Evolutionary conservation across 768 basidiomycete genomes (phyloP).

Genomic region (Russula sp.): DNA sequence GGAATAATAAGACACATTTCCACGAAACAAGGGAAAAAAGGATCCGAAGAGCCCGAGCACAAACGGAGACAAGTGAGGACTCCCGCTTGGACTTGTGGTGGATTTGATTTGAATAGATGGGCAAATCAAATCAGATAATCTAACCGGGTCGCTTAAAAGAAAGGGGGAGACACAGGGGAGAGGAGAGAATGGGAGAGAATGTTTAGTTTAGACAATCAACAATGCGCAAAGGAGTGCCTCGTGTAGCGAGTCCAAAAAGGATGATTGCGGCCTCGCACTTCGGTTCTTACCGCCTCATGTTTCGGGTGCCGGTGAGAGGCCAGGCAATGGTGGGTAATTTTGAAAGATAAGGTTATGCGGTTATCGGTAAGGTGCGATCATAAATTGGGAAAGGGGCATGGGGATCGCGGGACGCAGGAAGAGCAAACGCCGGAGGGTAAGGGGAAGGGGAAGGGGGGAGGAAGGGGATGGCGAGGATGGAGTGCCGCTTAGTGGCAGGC

Average conservation of each 20-base stretch:
- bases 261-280: constrained; percentile 17
- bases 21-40: background rate
- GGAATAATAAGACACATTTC: constrained; percentile 12
- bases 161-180: constrained; percentile 1
- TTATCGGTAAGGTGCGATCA: constrained; percentile 11
- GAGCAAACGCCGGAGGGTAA: background rate
- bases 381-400: constrained; percentile 15
- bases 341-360: constrained; percentile 4
- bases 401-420: background rate
- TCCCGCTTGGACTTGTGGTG: background rate
- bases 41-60: background rate
- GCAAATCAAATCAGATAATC: background rate
- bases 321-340: background rate
- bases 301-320: constrained; percentile 11
- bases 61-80: constrained; percentile 8
- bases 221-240: constrained; percentile 4
- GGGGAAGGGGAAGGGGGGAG: background rate
- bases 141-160: background rate
- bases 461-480: background rate
- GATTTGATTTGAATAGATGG: background rate
- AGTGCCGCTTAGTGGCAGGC: constrained; percentile 6
- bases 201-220: background rate
- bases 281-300: constrained; percentile 20
- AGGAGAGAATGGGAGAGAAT: background rate
- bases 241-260: constrained; percentile 17